A percentile compares a stretch with the other conserved stretches of the same genome.
phyloP scores from a whole-genome alignment of 2,329 filamentous ascomycete genomes.

The Alternaria burnsii region DNA sequence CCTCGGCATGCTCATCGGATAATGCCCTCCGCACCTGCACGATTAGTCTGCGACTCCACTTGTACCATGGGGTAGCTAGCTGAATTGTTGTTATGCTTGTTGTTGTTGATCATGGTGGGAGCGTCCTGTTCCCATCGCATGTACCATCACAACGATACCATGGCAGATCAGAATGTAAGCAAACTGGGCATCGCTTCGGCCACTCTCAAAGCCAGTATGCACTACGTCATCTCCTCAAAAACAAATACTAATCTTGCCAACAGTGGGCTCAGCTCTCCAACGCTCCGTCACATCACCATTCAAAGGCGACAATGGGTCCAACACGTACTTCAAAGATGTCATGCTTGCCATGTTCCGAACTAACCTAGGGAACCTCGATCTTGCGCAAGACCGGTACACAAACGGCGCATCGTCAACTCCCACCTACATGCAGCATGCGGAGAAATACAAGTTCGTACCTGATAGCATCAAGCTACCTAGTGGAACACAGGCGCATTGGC shows the following conservation, averaged over 20 bases:
- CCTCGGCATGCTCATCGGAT: conserved; percentile 7
- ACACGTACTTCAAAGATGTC: conserved; percentile 50
- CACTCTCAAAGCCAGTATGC: conserved; percentile 41
- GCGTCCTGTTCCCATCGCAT: neutral
- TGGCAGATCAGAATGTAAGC: conserved; percentile 41
- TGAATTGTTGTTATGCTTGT: neutral
- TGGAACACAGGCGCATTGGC: conserved; percentile 58
- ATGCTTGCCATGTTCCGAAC: conserved; percentile 42
- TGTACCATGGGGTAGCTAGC: neutral
- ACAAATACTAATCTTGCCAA: conserved; percentile 10
- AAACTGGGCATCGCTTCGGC: conserved; percentile 46
- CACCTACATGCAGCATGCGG: conserved; percentile 48
- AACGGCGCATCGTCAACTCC: conserved; percentile 38
- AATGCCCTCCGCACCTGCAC: conserved; percentile 3
- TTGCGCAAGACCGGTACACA: conserved; percentile 48
- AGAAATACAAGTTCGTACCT: conserved; percentile 48
- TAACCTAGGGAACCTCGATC: conserved; percentile 39
- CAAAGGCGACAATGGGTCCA: conserved; percentile 47
- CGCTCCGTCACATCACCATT: conserved; percentile 48
- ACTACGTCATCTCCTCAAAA: neutral
- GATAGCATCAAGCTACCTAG: conserved; percentile 51
- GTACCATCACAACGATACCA: conserved; percentile 14
- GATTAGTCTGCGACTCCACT: neutral
- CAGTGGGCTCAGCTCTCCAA: conserved; percentile 44
- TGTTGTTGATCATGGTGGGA: neutral